Conservation (phyloP, 352 stramenopile species). For the Pseudoperonospora humuli region DNA sequence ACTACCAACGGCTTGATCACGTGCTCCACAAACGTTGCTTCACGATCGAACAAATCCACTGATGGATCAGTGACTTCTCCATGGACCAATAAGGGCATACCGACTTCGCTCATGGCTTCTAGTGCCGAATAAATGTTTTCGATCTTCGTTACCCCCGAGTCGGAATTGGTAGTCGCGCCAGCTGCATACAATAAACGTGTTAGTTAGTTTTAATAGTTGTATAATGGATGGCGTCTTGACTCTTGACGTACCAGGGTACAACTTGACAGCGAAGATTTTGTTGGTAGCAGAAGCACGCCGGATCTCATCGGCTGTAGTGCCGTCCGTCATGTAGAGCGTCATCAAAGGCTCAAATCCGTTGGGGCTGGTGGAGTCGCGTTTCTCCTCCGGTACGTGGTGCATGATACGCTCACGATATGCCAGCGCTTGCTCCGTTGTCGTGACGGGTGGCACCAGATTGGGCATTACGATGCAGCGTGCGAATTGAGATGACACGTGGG, state of each 20-base stretch:
- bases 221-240: no score
- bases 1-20: slow-evolving; percentile 91
- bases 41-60: slow-evolving; percentile 98
- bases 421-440: slow-evolving; percentile 91
- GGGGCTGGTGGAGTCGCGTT: slow-evolving; percentile 13
- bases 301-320: slow-evolving; percentile 96
- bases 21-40: slow-evolving; percentile 94
- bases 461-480: slow-evolving; percentile 95
- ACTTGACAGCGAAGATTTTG: slow-evolving; percentile 94
- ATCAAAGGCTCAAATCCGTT: slow-evolving; percentile 90
- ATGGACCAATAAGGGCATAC: slow-evolving; percentile 95
- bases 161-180: slow-evolving; percentile 98
- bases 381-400: slow-evolving; percentile 58
- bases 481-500: slow-evolving; percentile 79
- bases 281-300: slow-evolving; percentile 78
- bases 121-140: slow-evolving; percentile 90
- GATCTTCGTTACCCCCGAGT: slow-evolving; percentile 95
- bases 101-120: slow-evolving; percentile 59
- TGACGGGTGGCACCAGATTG: slow-evolving; percentile 96
- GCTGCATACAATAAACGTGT: slow-evolving; percentile 25
- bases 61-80: slow-evolving; percentile 91
- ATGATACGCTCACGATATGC: slow-evolving; percentile 95
- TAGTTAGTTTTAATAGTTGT: background rate
- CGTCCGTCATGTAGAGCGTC: slow-evolving; percentile 98
- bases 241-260: slow-evolving; percentile 87